Base-by-base conservation (phyloP, 768 basidiomycete genomes). In the Suillus subaureus region DNA sequence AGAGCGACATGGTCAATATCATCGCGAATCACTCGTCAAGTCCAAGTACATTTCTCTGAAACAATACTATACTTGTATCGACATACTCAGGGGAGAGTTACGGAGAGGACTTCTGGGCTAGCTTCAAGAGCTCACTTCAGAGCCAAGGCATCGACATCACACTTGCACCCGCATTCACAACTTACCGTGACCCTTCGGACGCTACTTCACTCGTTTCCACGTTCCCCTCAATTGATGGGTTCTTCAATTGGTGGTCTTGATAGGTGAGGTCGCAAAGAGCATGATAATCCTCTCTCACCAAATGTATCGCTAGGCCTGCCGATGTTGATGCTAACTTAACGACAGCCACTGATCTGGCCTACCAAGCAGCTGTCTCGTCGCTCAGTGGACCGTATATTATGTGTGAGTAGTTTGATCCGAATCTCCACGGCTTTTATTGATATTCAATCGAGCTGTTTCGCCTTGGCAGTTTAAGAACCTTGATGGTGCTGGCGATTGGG, bases 31-130 rank as follows among this genome's bases (percentile, higher is more conserved):
- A 78, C 65, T 71, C 75, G 18, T 68, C 61, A 33, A 76, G 79
- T 61, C 62, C 75, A 6, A 76, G 73, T 39, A 74, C 75, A 61
- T 70, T 74, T 61, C 65, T 62, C 9, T 79, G 72, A 67, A 65
- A 65, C 1, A 13, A 33, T 2, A 7, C 21, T n/a, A 69, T 75
- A 4, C 70, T 81, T 37, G 75, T 81, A 37, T 78, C 78, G 6
- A 80, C 80, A 4, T 81, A 77, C 61, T 68, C 73, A 15, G 81
- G 81, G 8, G 78, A 80, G 57, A 64, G 54, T 40, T 75, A 79
- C 67, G 79, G 78, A 26, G 54, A 74, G 43, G 52, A 65, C 62
- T 71, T 73, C 75, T 73, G 72, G 70, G 54, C 54, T 35, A 33
- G 54, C 31, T 55, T 69, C 61, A 69, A 69, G 61, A 43, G 47